phyloP scores from a whole-genome alignment of 2,329 filamentous ascomycete species.

The Seiridium cupressi region DNA sequence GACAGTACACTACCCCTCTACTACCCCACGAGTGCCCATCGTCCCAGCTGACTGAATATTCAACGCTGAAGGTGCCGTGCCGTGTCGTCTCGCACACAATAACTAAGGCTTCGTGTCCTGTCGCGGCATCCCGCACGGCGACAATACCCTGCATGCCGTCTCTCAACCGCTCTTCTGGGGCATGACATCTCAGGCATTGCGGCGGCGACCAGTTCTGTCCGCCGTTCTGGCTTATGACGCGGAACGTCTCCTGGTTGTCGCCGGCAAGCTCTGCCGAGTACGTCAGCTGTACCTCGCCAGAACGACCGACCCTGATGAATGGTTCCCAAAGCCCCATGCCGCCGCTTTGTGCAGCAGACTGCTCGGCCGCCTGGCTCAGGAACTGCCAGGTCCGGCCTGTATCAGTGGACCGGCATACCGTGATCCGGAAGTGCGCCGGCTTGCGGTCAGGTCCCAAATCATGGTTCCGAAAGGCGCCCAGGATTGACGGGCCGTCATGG shows the following conservation, averaged over 20 bases:
- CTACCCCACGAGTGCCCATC: slow-evolving; percentile 37
- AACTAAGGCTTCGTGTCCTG: slow-evolving; percentile 33
- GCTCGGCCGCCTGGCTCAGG: slow-evolving; percentile 42
- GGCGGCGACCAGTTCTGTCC: slow-evolving; percentile 42
- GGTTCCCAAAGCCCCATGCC: slow-evolving; percentile 50
- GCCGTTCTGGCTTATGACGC: slow-evolving; percentile 39
- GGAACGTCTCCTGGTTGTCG: slow-evolving; percentile 48
- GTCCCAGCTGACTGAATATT: slow-evolving; percentile 43
- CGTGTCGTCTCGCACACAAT: slow-evolving; percentile 47
- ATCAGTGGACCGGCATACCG: slow-evolving; percentile 44
- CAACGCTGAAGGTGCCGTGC: slow-evolving; percentile 37
- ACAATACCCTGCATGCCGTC: slow-evolving; percentile 45
- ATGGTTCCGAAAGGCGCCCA: slow-evolving; percentile 49
- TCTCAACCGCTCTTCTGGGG: slow-evolving; percentile 30
- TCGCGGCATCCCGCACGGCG: slow-evolving; percentile 19
- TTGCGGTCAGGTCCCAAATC: slow-evolving; percentile 28
- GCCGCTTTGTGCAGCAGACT: slow-evolving; percentile 33
- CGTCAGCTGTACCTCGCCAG: slow-evolving; percentile 38
- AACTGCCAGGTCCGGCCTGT: slow-evolving; percentile 41
- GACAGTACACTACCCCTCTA: slow-evolving; percentile 38
- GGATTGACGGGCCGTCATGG: slow-evolving; percentile 24
- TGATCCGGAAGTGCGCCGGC: slow-evolving; percentile 45
- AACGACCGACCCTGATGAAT: slow-evolving; percentile 39
- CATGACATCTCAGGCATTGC: slow-evolving; percentile 35
- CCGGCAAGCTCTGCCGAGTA: slow-evolving; percentile 44